Base-by-base conservation (phyloP, 2,329 filamentous ascomycete genomes). In the Ceratocystis papillata region DNA sequence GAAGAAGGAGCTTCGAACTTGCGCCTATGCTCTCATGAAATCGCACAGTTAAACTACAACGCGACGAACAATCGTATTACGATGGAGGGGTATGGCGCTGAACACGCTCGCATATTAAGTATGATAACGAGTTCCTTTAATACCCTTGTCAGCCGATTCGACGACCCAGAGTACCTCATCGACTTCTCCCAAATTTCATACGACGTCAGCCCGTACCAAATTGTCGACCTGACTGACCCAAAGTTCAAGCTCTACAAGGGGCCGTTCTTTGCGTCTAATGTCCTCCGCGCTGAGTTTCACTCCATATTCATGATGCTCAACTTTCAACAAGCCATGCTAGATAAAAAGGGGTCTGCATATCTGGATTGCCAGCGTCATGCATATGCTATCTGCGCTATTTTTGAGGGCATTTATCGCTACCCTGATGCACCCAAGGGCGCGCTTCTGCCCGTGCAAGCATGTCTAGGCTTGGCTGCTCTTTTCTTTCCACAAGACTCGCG, bases 221-320 rank as follows among this genome's bases (percentile, higher is more conserved):
- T 67, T 0, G 80, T 87, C 64, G 85, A 90, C 68, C 85, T 94
- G 70, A 84, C 92, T 68, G 81, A 91, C 72, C 88, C 89, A 0
- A 91, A 87, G 70, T 79, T 84, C 5, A 77, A 82, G n/a, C 77
- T 96, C 1, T 89, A 88, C 74, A 78, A 81, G n/a, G 85, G 81
- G 0, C 84, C 86, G 0, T 74, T 91, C 1, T 93, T 89, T 76
- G 80, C 85, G 10, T 84, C 88, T 60, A 96, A 95, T 69, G 82
- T 88, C 62, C 78, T 90, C 17, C 79, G 81, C 66, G 82, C 90
- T 67, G 90, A 96, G 72, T 89, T 90, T 79, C 85, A 89, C 73
- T 87, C 87, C 6, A 84, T 92, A 28, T 81, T 87, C 61, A 79
- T 94, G 67, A 90, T 96, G 87, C 90, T 90, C 75, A 84, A 85